A percentile compares a stretch with the other conserved stretches of the same genome.
phyloP scores from a whole-genome alignment of 345 rosid genomes.

The Melaleuca quinquenervia region DNA sequence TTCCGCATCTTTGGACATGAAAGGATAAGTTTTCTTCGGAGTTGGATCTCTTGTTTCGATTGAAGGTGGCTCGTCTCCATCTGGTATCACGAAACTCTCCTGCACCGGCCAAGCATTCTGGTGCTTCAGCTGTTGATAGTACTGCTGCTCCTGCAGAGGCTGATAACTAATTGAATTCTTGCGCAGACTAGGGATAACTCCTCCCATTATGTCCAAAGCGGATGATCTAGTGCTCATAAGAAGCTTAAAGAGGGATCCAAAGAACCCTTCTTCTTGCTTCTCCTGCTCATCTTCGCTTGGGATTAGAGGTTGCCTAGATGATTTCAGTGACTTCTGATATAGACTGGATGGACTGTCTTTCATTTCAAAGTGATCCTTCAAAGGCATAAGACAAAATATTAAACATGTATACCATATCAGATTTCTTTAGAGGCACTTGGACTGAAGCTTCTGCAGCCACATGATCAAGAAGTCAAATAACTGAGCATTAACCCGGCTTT shows the following conservation, averaged over 20 bases:
- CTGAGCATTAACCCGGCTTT: neutral
- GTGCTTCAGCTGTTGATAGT: conserved; percentile 21
- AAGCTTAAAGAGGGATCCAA: conserved; percentile 53
- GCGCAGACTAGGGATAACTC: conserved; percentile 48
- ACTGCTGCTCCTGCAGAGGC: conserved; percentile 14
- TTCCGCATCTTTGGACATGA: conserved; percentile 92
- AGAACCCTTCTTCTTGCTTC: conserved; percentile 70
- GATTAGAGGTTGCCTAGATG: conserved; percentile 66
- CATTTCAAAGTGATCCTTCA: conserved; percentile 35
- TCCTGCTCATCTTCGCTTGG: conserved; percentile 55
- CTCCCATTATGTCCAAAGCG: conserved; percentile 52
- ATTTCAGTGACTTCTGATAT: conserved; percentile 46
- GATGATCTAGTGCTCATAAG: conserved; percentile 39
- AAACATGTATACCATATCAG: neutral
- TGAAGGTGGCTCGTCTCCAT: conserved; percentile 86
- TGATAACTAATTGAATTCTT: conserved; percentile 31
- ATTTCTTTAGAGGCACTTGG: neutral
- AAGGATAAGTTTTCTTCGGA: conserved; percentile 78
- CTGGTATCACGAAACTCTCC: conserved; percentile 56
- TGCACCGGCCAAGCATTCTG: conserved; percentile 55
- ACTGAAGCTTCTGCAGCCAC: neutral
- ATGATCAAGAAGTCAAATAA: neutral
- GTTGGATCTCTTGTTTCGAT: conserved; percentile 74
- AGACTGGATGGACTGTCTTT: conserved; percentile 8
- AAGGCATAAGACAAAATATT: neutral